Conservation (phyloP, 306 rosid genomes). For the Senna siamea region DNA sequence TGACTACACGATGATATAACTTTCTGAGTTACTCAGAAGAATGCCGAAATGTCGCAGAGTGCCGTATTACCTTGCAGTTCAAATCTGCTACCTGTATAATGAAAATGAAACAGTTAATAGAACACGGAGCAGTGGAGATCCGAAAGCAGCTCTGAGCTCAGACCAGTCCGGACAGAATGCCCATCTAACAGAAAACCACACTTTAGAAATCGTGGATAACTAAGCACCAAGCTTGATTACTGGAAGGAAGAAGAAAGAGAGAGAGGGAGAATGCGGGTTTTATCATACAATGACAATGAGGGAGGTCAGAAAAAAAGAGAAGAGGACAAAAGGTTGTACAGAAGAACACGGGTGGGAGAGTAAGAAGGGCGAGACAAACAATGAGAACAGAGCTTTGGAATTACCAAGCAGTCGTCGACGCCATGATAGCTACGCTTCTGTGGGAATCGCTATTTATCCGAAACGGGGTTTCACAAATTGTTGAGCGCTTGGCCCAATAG, state of each 20-base stretch:
- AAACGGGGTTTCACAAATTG: slow-evolving; percentile 34
- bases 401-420: slow-evolving; percentile 49
- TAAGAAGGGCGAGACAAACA: slow-evolving; percentile 48
- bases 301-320: slow-evolving; percentile 33
- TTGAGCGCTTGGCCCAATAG: slow-evolving; percentile 2
- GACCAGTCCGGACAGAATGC: slow-evolving; percentile 26
- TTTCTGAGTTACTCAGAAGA: neutral
- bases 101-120: slow-evolving; percentile 13
- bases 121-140: slow-evolving; percentile 38
- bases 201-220: slow-evolving; percentile 21
- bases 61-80: slow-evolving; percentile 30
- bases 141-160: slow-evolving; percentile 38
- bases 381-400: slow-evolving; percentile 48
- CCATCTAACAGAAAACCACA: slow-evolving; percentile 23
- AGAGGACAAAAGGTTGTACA: slow-evolving; percentile 40
- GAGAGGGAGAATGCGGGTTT: slow-evolving; percentile 10
- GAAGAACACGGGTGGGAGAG: slow-evolving; percentile 35
- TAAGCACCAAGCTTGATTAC: neutral
- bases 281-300: slow-evolving; percentile 38
- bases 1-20: neutral
- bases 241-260: slow-evolving; percentile 1
- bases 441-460: slow-evolving; percentile 42
- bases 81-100: slow-evolving; percentile 14
- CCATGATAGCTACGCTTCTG: slow-evolving; percentile 61
- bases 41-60: slow-evolving; percentile 24